These are phyloP conservation scores for Theileria orientalis DNA, from an alignment of 169 alveolate species.

Conservation along the genomic window DNA sequence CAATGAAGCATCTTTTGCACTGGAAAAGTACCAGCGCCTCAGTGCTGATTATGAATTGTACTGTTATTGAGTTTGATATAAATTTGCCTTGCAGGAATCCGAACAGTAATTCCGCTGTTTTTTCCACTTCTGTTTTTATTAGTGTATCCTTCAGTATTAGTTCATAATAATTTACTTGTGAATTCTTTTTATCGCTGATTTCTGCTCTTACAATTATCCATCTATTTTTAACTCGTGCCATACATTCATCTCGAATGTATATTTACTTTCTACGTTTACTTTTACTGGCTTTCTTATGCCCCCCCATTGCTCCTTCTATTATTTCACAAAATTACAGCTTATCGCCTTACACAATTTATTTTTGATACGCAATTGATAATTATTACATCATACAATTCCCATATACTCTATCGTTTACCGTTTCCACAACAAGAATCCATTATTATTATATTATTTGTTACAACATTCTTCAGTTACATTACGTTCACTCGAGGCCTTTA, in stretches of 20 bases:
- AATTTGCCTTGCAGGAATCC: constrained; percentile 46
- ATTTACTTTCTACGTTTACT: not conserved
- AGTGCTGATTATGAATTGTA: constrained; percentile 18
- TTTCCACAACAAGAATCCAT: too few species aligned
- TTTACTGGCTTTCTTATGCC: not conserved
- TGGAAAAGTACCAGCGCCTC: constrained; percentile 51
- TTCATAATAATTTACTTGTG: not conserved
- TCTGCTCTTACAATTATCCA: constrained; percentile 48
- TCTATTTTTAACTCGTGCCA: constrained; percentile 65
- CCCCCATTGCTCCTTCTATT: not conserved
- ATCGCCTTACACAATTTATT: too few species aligned
- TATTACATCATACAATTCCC: too few species aligned
- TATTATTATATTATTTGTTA: too few species aligned
- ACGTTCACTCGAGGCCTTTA: too few species aligned
- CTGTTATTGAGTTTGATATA: constrained; percentile 37
- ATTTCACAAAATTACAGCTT: not conserved
- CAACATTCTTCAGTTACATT: too few species aligned
- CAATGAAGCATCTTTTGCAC: constrained; percentile 31
- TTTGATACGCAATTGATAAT: too few species aligned
- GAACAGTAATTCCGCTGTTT: constrained; percentile 25
- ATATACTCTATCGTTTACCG: too few species aligned
- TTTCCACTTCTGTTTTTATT: constrained; percentile 22
- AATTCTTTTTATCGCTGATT: constrained; percentile 1
- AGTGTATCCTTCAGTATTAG: constrained; percentile 24
- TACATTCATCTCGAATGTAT: not conserved